phyloP scores from a whole-genome alignment of 768 basidiomycete genomes.

The Rhodotorula babjevae region DNA sequence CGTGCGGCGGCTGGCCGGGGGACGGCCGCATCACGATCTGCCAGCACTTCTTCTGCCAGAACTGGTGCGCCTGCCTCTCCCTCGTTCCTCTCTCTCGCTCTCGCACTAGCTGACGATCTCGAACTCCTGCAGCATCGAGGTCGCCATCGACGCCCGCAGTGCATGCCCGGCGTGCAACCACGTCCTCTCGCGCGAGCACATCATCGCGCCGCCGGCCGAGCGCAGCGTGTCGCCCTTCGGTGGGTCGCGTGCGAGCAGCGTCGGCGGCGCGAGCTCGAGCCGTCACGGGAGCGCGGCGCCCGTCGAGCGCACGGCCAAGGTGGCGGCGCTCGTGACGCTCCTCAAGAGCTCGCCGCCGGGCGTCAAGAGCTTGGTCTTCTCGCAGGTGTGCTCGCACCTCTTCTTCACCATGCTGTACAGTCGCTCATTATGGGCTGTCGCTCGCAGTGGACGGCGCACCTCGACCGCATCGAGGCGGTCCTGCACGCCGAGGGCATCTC shows the following conservation, averaged over 20 bases:
- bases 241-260: background rate
- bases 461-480: constrained; percentile 38
- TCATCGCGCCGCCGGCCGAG: constrained; percentile 17
- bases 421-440: too few relatives aligned
- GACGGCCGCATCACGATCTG: constrained; percentile 41
- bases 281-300: constrained; percentile 1
- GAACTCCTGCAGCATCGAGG: constrained; percentile 24
- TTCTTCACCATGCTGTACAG: too few relatives aligned
- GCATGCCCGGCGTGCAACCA: constrained; percentile 16
- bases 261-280: background rate
- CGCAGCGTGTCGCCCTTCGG: constrained; percentile 6
- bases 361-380: constrained; percentile 37
- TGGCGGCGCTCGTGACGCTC: constrained; percentile 21
- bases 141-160: constrained; percentile 22
- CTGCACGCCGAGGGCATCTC: constrained; percentile 35
- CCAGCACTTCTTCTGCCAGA: constrained; percentile 38
- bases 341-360: constrained; percentile 22
- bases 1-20: constrained; percentile 29
- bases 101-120: too few relatives aligned
- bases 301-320: constrained; percentile 33
- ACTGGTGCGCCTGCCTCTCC: constrained; percentile 12
- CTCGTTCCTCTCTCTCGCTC: too few relatives aligned
- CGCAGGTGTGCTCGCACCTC: constrained; percentile 17
- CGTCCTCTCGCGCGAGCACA: constrained; percentile 9
- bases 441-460: constrained; percentile 38